These are phyloP conservation scores for Solanum habrochaites DNA, from an alignment of 257 asterid genomes.

Conservation along the genomic window DNA sequence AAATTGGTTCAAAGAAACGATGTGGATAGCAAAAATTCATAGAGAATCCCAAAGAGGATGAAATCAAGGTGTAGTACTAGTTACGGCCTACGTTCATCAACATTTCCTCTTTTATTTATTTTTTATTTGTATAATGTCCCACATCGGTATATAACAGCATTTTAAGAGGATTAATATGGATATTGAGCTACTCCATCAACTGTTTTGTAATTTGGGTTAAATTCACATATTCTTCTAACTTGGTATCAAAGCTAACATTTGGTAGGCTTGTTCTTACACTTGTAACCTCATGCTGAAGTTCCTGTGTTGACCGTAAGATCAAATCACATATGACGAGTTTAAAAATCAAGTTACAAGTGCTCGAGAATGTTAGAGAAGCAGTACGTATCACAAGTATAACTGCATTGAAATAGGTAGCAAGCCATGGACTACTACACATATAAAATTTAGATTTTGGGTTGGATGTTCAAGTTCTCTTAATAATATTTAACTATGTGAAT, in stretches of 20 bases:
- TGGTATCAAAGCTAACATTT: neutral
- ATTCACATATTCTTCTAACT: neutral
- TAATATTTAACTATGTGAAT: neutral
- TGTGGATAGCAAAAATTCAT: neutral
- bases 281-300: neutral
- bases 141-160: neutral
- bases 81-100: neutral
- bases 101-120: neutral
- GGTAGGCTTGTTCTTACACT: neutral
- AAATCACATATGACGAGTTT: neutral
- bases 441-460: neutral
- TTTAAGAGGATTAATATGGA: neutral
- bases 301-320: neutral
- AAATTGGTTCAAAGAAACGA: neutral
- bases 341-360: neutral
- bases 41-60: neutral
- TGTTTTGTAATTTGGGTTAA: neutral
- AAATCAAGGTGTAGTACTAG: neutral
- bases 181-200: neutral
- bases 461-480: neutral
- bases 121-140: neutral
- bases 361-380: neutral
- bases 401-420: neutral
- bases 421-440: neutral
- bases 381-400: neutral